Percentiles rank a stretch among this genome's conserved stretches.
Conservation (phyloP, 108 stramenopile species). For the Craspedostauros australis region DNA sequence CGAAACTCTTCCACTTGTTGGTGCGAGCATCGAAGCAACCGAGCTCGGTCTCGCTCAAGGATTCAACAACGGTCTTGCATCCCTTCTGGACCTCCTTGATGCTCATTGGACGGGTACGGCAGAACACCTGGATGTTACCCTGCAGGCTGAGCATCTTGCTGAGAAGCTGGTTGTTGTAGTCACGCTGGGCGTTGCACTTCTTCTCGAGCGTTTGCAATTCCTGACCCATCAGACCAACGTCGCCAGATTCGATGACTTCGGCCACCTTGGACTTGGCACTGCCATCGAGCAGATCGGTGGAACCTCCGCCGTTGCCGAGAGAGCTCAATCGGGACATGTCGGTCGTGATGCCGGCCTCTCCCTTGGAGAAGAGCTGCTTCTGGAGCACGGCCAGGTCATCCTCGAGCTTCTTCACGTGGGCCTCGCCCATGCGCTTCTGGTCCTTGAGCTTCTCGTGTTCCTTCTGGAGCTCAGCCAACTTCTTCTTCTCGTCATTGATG, state of each 20-base stretch:
- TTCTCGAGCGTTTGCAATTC: conserved; percentile 63
- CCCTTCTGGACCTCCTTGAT: conserved; percentile 64
- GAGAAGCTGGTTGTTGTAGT: conserved; percentile 84
- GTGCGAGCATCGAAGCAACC: conserved; percentile 81
- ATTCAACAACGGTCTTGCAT: conserved; percentile 67
- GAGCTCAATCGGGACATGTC: conserved; percentile 52
- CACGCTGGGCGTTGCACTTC: conserved; percentile 64
- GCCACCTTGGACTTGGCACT: conserved; percentile 32
- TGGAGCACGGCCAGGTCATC: conserved; percentile 68
- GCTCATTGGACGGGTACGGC: conserved; percentile 80
- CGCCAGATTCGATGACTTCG: conserved; percentile 51
- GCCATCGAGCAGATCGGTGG: conserved; percentile 20
- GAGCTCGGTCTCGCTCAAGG: conserved; percentile 82
- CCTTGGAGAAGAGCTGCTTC: conserved; percentile 44
- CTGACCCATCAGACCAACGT: conserved; percentile 46
- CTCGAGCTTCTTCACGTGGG: conserved; percentile 65
- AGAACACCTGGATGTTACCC: conserved; percentile 91
- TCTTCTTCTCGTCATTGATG: conserved; percentile 41
- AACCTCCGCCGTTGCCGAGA: conserved; percentile 10
- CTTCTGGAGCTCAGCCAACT: conserved; percentile 36
- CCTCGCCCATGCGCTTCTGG: conserved; percentile 73
- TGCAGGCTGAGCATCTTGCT: conserved; percentile 81
- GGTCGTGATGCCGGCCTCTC: conserved; percentile 29
- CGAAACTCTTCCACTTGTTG: conserved; percentile 80
- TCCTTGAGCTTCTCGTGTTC: conserved; percentile 59